Base-by-base conservation (phyloP, 2,329 filamentous ascomycete genomes). In the Elsinoe batatas region DNA sequence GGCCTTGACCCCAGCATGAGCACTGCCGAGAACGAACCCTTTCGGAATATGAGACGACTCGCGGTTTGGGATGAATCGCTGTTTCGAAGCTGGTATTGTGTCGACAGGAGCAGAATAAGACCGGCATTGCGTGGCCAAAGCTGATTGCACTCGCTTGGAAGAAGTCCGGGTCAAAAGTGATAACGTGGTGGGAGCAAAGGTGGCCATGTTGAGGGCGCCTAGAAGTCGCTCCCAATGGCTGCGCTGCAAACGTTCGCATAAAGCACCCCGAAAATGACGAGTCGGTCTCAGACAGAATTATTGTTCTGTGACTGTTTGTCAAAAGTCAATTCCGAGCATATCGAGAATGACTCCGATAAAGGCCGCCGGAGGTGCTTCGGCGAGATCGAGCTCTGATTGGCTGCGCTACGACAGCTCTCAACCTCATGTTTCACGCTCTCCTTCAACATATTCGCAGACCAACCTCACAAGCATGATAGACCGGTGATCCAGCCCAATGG, bases 1-100 rank as follows among this genome's bases (percentile, higher is more conserved):
- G 12, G 90, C 82, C 75, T 98, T 98, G 64, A 98, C 90, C 54
- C 93, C 91, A 37, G 95, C 91, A 67, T 95, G 84, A 51, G 88
- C 87, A 60, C 88, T 91, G 11, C 89, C 89, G 30, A 87, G 89
- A 43, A 81, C 76, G 77, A 97, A 98, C 44, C 91, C 93, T 69
- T 87, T 83, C 3, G 93, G 93, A 66, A 97, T 97, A 26, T 51
- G 7, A 10, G 47, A 51, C 17, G 83, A 88, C 60, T 91, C 93
- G 40, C 79, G 81, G 1, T 81, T 84, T 7, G 93, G 91, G 53
- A 97, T 82, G 71, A 95, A 96, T 72, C 94, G 94, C 70, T 85
- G 81, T 76, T 97, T 98, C 58, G 86, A 81, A 13, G 80, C 79
- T 1, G 91, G 90, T 57, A 95, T 78, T 33, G 73, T 69, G 62